Evolutionary conservation across 257 asterid genomes (phyloP), one percentile per base, ranked within the genome.

Genomic region (Linaria vulgaris): DNA sequence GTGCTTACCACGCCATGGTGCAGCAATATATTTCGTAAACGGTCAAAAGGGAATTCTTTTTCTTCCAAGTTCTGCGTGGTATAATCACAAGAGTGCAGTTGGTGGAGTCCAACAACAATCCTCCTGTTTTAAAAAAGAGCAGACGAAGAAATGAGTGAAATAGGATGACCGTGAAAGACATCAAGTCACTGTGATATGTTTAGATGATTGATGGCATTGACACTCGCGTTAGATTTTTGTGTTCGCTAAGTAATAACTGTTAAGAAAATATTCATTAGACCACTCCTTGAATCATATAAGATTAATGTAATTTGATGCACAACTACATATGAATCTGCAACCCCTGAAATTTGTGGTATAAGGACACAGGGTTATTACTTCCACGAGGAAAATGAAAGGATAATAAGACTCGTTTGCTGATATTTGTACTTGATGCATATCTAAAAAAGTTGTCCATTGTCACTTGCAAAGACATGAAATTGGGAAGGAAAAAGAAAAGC

Each of bases 1-100:
- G 63, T 37, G 51, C 81, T 70, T 72, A 86, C 95, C 82, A 77
- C 88, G 63, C 82, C 83, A 43, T 79, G 70, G 1, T 74, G 79
- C 66, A 68, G 71, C 53, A 82, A 75, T 45, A 66, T 61, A 14
- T 16, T 62, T 15, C 41, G 74, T 19, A 82, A 76, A 60, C 47
- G 50, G 39, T 60, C 72, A 9, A 46, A 49, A 37, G 20, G 46
- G 19, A 50, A 46, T 53, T 53, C 54, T 56, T 34, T 34, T 34
- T 51, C 59, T 43, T 65, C 63, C 19, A 10, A 51, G 56, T 72
- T 61, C 62, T 4, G 21, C 38, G 30, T 56, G 15, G 70, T 71
- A 37, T 67, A 55, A 24, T 72, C 67, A 41, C 69, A 76, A 37
- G 81, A 54, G 73, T 58, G 66, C 64, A 82, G 45, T 34, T 76